Conservation (phyloP, 495 filamentous ascomycete genomes). For the Lepidopterella palustris region DNA sequence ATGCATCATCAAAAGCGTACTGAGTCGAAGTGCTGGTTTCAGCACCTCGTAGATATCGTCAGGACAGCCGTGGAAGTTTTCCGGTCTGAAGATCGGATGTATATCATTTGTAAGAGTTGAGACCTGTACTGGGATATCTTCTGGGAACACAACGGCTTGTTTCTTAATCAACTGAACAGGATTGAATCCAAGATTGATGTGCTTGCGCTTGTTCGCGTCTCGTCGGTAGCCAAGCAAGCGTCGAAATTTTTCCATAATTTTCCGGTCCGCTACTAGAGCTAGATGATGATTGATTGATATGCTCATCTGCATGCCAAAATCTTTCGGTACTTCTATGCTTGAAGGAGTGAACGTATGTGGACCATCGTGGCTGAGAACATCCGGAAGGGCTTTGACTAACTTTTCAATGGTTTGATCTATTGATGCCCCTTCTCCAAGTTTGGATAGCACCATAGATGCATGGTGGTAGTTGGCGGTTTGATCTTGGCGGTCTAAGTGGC, state of each 20-base stretch:
- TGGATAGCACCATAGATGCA: not conserved
- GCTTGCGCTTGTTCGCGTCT: conserved; percentile 23
- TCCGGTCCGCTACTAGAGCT: conserved; percentile 25
- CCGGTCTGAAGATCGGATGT: conserved; percentile 26
- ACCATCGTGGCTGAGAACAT: conserved; percentile 25
- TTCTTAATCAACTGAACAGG: conserved; percentile 29
- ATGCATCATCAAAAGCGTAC: conserved; percentile 24
- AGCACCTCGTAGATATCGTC: conserved; percentile 29
- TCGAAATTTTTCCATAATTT: conserved; percentile 25
- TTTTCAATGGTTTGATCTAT: conserved; percentile 28
- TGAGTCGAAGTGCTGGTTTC: conserved; percentile 29
- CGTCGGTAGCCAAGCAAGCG: conserved; percentile 22
- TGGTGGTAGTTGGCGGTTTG: not conserved
- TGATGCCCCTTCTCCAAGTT: conserved; percentile 20
- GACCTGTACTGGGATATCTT: not conserved
- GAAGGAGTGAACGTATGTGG: conserved; percentile 23
- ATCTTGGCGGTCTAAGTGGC: not conserved
- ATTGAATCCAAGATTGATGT: conserved; percentile 28
- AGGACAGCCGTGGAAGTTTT: conserved; percentile 32
- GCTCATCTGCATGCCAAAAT: conserved; percentile 29
- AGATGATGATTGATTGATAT: conserved; percentile 30
- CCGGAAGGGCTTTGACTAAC: conserved; percentile 22
- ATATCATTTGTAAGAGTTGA: conserved; percentile 31
- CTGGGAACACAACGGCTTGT: conserved; percentile 25
- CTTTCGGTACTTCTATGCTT: conserved; percentile 28